These are phyloP conservation scores for Colletotrichum tabaci DNA, from an alignment of 2,329 filamentous ascomycete species.

Conservation along the genomic window DNA sequence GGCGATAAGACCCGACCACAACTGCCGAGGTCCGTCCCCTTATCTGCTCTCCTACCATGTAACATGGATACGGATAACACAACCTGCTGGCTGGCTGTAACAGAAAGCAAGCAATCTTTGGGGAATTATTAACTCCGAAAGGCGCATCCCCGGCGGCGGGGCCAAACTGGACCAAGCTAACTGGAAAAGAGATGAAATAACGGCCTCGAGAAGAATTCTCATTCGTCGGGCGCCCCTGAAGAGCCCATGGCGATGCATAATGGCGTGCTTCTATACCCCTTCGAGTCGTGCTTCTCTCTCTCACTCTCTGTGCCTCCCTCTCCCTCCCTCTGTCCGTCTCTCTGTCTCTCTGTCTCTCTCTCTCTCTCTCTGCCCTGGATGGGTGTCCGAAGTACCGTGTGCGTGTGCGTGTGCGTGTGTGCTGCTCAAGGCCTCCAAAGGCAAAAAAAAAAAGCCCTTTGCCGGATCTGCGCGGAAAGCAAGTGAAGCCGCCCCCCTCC, in stretches of 20 bases:
- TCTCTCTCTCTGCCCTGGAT: no score
- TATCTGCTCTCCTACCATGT: not conserved
- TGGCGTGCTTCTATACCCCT: slow-evolving; percentile 35
- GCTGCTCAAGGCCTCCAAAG: slow-evolving; percentile 4
- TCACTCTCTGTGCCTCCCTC: no score
- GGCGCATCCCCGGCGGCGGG: slow-evolving; percentile 33
- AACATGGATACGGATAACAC: no score
- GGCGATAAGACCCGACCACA: not conserved
- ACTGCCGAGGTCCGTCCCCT: not conserved
- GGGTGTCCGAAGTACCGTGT: no score
- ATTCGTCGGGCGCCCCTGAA: slow-evolving; percentile 18
- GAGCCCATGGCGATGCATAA: not conserved
- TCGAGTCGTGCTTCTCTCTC: slow-evolving; percentile 30
- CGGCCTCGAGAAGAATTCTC: slow-evolving; percentile 15
- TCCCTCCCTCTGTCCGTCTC: no score
- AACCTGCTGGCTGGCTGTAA: not conserved
- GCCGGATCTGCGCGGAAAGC: slow-evolving; percentile 7
- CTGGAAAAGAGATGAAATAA: slow-evolving; percentile 10
- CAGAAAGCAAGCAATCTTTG: not conserved
- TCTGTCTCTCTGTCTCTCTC: no score
- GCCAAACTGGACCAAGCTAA: slow-evolving; percentile 12
- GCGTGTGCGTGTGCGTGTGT: not conserved
- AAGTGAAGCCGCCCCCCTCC: not conserved
- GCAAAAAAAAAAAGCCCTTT: no score
- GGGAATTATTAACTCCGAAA: slow-evolving; percentile 25